These are phyloP conservation scores for Ulota crispa DNA, from an alignment of 225 moss, liverwort and hornwort species.

Conservation along the genomic window DNA sequence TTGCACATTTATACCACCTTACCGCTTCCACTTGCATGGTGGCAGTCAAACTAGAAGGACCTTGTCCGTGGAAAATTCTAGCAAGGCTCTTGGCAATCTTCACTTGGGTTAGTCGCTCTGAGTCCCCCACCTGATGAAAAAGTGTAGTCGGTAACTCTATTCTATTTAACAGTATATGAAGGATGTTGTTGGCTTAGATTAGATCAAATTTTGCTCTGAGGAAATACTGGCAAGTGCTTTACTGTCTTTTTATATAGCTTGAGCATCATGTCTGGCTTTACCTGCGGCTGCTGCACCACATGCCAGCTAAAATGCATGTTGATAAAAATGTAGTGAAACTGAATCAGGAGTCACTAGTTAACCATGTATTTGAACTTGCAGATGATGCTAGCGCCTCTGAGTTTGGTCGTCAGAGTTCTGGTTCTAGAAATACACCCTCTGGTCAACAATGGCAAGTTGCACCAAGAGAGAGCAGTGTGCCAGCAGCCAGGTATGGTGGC, in stretches of 20 bases:
- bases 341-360: neutral
- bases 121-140: neutral
- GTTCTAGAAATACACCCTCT: conserved; percentile 41
- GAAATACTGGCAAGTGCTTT: neutral
- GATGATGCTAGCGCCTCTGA: conserved; percentile 58
- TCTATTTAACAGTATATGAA: neutral
- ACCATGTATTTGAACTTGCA: conserved; percentile 21
- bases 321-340: neutral
- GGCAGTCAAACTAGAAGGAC: conserved; percentile 39
- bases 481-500: conserved; percentile 43
- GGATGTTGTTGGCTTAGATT: neutral
- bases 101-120: conserved; percentile 43
- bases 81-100: conserved; percentile 46
- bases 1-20: neutral
- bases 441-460: conserved; percentile 50
- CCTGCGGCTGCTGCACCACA: neutral
- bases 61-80: conserved; percentile 32
- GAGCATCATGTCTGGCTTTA: neutral
- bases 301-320: neutral
- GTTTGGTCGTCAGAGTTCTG: conserved; percentile 44
- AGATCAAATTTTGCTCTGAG: neutral
- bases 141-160: neutral
- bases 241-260: neutral
- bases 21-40: conserved; percentile 21
- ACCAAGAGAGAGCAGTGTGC: conserved; percentile 32